Evolutionary conservation across 1,284 basidiomycete genomes (phyloP), one percentile per base, ranked within the genome.

Genomic region (Sanguinoderma infundibulare): DNA sequence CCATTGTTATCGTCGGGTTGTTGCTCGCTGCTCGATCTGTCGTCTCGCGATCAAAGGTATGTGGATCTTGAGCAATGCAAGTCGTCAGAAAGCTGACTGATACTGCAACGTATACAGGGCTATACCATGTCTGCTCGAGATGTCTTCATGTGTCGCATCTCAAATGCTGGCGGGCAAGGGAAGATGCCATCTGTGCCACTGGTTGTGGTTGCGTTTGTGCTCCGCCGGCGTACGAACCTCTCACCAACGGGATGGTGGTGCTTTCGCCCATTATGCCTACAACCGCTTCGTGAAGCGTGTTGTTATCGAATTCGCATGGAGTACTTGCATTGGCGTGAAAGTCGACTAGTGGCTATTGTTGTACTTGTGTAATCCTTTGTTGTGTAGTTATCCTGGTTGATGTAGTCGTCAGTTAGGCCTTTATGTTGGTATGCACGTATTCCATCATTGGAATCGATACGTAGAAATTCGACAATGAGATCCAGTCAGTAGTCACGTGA

Each of bases 21-120:
- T 79, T 68, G 80, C 88, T 0, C 74, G 76, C 1, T 95, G 92
- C 70, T 83, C 89, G 0, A 82, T 93, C 35, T 95, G 93, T 73
- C 83, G 92, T 42, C 79, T 94, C 20, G 90, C 92, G 4, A 86
- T 93, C 60, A 91, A 87, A 83, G 92, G 92, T 88, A 66, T 47
- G 82, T 74, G 92, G 88, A 66, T 47, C 81, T 74, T 0, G 32
- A 24, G 26, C 40, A 6, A 14, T 36, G n/a, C 28, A 12, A 32
- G 17, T 34, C 7, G 8, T 34, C 39, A 30, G 24, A 35, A 17
- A n/a, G 15, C 8, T 20, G 28, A 42, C 26, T 47, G 36, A 26
- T 3, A 38, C 34, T 20, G 46, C 14, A 6, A 2, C 28, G 6
- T 17, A 2, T 20, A 15, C 57, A 74, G 73, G 72, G 2, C 63